Evolutionary conservation across 768 basidiomycete genomes (phyloP).

Genomic region (Collybia mongolica): DNA sequence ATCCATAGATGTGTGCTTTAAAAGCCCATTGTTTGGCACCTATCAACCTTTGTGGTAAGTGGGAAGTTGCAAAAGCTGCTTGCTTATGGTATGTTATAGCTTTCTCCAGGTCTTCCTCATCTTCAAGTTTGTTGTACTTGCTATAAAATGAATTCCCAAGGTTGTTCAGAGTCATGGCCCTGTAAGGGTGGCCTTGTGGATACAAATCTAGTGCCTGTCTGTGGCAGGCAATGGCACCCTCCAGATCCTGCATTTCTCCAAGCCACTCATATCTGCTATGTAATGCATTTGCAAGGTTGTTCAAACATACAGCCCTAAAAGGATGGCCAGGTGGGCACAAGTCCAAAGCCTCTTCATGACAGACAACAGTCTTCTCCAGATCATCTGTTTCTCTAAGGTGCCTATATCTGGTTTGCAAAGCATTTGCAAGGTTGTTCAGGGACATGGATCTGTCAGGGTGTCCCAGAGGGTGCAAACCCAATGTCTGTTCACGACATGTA

Average conservation of each 20-base stretch:
- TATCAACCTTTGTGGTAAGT: not conserved
- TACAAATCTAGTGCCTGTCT: not conserved
- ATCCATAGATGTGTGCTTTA: not conserved
- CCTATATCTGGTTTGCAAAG: too few species aligned
- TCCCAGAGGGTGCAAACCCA: not conserved
- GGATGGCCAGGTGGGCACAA: conserved; percentile 12
- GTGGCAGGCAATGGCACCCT: conserved; percentile 1
- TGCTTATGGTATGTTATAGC: not conserved
- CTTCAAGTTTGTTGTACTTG: not conserved
- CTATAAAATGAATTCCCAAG: not conserved
- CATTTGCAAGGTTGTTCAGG: too few species aligned
- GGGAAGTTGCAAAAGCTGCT: not conserved
- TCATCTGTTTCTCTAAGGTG: too few species aligned
- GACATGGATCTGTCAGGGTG: not conserved
- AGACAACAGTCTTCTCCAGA: conserved; percentile 2
- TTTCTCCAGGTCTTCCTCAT: not conserved
- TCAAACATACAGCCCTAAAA: conserved; percentile 6
- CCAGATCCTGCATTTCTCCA: conserved; percentile 8
- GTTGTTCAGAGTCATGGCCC: not conserved
- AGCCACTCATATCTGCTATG: conserved; percentile 7
- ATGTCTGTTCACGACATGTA: conserved; percentile 3
- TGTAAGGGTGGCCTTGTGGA: not conserved
- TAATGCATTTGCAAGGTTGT: conserved; percentile 9
- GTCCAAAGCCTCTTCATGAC: conserved; percentile 10
- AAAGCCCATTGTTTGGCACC: not conserved